Conservation (phyloP, 805 yeast species). For the Pichia eremophila region DNA sequence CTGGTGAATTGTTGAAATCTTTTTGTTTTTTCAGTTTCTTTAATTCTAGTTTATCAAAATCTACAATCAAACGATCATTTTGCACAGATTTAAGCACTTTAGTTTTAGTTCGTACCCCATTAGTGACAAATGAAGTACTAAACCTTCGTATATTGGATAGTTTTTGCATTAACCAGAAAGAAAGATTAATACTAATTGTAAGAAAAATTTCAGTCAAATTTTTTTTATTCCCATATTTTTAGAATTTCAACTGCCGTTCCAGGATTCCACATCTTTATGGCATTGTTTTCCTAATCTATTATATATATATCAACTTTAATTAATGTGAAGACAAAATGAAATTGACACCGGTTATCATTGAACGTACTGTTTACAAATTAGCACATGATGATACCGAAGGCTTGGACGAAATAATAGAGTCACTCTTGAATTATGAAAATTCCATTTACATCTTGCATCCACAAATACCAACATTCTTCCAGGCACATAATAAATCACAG, state of each 20-base stretch:
- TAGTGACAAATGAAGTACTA: neutral
- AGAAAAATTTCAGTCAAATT: no score
- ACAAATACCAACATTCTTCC: neutral
- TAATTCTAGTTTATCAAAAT: neutral
- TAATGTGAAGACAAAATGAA: neutral
- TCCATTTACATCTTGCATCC: neutral
- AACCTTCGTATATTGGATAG: neutral
- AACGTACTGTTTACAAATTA: neutral
- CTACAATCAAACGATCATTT: neutral
- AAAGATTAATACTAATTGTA: no score
- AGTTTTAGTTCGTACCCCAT: neutral
- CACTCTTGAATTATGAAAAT: neutral
- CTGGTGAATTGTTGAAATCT: constrained; percentile 17
- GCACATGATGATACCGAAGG: neutral
- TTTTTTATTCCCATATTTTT: no score
- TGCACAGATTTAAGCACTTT: neutral
- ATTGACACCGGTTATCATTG: neutral
- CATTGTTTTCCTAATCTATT: no score
- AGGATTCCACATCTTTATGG: no score
- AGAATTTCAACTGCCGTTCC: no score
- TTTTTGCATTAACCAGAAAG: neutral
- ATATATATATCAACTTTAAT: no score
- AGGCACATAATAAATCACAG: no score
- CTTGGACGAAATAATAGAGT: neutral
- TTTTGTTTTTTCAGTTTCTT: constrained; percentile 7